Conservation (phyloP, 495 filamentous ascomycete genomes). For the Penicillium verhagenii region DNA sequence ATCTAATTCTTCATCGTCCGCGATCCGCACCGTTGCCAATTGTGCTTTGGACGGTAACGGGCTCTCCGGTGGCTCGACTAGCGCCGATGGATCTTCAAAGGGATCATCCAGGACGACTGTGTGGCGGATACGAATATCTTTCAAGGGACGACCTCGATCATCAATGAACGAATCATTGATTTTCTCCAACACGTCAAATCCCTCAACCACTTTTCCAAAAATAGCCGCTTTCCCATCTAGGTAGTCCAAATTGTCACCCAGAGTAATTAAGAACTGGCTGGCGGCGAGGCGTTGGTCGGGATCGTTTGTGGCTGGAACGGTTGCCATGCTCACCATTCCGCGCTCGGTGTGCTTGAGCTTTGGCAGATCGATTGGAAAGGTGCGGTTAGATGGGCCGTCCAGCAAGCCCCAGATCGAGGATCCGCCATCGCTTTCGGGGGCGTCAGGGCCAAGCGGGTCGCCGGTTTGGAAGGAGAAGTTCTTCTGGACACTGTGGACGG, state of each 20-base stretch:
- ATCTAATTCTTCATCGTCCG: conserved; percentile 78
- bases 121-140: conserved; percentile 90
- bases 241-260: conserved; percentile 83
- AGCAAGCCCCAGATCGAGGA: conserved; percentile 87
- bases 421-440: conserved; percentile 82
- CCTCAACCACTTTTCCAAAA: conserved; percentile 91
- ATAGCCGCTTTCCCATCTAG: conserved; percentile 90
- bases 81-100: conserved; percentile 71
- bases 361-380: conserved; percentile 79
- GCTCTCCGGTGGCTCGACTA: conserved; percentile 73
- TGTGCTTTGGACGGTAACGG: conserved; percentile 83
- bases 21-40: conserved; percentile 85
- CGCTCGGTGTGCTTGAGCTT: conserved; percentile 83
- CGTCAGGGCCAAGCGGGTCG: conserved; percentile 83
- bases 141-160: conserved; percentile 76
- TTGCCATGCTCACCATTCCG: conserved; percentile 94
- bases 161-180: conserved; percentile 89
- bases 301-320: conserved; percentile 69
- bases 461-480: conserved; percentile 94
- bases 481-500: conserved; percentile 82
- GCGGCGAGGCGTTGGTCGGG: conserved; percentile 77
- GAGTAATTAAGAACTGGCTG: conserved; percentile 88
- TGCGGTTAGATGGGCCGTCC: conserved; percentile 66
- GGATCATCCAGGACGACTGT: conserved; percentile 89
- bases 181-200: conserved; percentile 88